Percentiles rank a stretch among this genome's conserved stretches.
These are phyloP conservation scores for Lanzia echinophila DNA, from an alignment of 2,329 filamentous ascomycete genomes.

Conservation along the genomic window DNA sequence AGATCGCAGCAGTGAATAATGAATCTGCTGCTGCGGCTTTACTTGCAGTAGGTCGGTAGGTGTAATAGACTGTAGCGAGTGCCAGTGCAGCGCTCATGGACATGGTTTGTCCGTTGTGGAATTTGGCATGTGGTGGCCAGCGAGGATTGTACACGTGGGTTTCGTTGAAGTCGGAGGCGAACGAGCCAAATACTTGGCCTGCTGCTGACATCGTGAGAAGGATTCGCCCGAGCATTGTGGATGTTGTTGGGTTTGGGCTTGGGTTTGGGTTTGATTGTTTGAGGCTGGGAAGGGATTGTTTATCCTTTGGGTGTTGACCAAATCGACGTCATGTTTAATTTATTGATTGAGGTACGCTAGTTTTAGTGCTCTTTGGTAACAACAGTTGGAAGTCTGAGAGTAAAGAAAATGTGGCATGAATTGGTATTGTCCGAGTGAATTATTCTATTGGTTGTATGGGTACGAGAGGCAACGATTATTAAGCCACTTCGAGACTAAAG, in stretches of 20 bases:
- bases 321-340: background rate
- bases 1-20: slow-evolving; percentile 30
- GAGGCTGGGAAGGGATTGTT: no score
- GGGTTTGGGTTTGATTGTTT: no score
- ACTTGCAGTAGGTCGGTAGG: slow-evolving; percentile 20
- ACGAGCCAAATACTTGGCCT: slow-evolving; percentile 16
- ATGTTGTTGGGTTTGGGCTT: background rate
- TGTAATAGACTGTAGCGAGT: slow-evolving; percentile 34
- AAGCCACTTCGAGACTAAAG: no score
- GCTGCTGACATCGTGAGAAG: slow-evolving; percentile 21
- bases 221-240: slow-evolving; percentile 15
- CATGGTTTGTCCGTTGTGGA: slow-evolving; percentile 49
- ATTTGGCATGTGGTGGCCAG: slow-evolving; percentile 45
- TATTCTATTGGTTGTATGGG: no score
- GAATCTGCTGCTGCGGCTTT: slow-evolving; percentile 13
- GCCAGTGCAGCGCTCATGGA: slow-evolving; percentile 37
- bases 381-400: no score
- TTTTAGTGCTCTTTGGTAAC: no score
- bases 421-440: no score
- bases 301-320: no score
- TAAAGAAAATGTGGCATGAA: no score
- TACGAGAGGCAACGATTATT: no score
- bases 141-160: slow-evolving; percentile 42
- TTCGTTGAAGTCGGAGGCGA: slow-evolving; percentile 34
- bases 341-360: no score